phyloP scores from a whole-genome alignment of 2,329 filamentous ascomycete species.

The Pseudovirgaria hyperparasitica region DNA sequence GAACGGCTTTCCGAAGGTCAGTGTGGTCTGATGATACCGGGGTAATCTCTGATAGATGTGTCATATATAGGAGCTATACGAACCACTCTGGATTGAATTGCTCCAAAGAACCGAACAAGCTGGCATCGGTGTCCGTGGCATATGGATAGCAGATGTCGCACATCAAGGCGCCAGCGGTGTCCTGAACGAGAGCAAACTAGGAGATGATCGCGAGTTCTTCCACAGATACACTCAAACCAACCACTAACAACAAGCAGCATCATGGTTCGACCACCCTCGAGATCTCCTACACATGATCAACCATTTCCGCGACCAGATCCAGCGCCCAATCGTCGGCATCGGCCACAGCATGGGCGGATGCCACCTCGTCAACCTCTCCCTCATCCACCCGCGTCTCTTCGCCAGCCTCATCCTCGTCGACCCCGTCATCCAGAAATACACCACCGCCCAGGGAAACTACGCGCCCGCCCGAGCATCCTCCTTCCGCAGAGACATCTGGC shows the following conservation, averaged over 20 bases:
- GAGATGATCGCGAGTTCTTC: slow-evolving; percentile 64
- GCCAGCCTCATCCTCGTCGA: slow-evolving; percentile 68
- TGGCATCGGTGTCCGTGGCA: slow-evolving; percentile 60
- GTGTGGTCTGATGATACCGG: neutral
- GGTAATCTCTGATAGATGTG: slow-evolving; percentile 7
- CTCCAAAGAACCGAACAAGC: slow-evolving; percentile 42
- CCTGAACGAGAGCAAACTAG: slow-evolving; percentile 62
- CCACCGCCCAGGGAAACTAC: slow-evolving; percentile 28
- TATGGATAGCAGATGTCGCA: slow-evolving; percentile 86
- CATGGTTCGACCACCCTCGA: slow-evolving; percentile 74
- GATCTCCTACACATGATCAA: slow-evolving; percentile 82
- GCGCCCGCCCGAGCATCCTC: slow-evolving; percentile 50
- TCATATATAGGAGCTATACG: slow-evolving; percentile 68
- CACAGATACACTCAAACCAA: neutral
- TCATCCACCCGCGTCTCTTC: slow-evolving; percentile 72
- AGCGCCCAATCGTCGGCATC: slow-evolving; percentile 68
- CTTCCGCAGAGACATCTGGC: slow-evolving; percentile 69
- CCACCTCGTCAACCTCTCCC: slow-evolving; percentile 56
- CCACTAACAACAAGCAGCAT: slow-evolving; percentile 37
- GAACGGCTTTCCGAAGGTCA: slow-evolving; percentile 83
- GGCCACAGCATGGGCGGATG: slow-evolving; percentile 83
- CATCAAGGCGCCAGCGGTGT: slow-evolving; percentile 70
- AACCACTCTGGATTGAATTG: slow-evolving; percentile 81
- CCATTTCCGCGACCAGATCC: slow-evolving; percentile 64
- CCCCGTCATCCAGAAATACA: slow-evolving; percentile 53